Conservation (phyloP, 345 rosid genomes). For the Dipteronia sinensis region DNA sequence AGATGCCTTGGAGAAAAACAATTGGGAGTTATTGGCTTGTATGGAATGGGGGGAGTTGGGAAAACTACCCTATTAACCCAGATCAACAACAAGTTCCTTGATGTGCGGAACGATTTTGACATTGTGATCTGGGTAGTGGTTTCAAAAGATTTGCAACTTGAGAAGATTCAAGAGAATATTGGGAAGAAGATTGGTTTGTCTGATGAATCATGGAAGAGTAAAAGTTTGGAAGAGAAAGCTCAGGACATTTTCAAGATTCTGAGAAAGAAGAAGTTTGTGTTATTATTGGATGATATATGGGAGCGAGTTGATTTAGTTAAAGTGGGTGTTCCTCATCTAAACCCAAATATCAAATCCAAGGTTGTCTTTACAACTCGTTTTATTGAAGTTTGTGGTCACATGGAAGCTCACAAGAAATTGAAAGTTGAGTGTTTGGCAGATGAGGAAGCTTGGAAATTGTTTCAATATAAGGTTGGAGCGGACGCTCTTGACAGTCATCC, state of each 20-base stretch:
- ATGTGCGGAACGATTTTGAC: not conserved
- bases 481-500: slow-evolving; percentile 8
- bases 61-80: slow-evolving; percentile 20
- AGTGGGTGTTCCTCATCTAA: slow-evolving; percentile 14
- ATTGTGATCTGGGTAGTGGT: slow-evolving; percentile 17
- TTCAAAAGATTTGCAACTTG: slow-evolving; percentile 3
- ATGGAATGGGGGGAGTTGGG: slow-evolving; percentile 25
- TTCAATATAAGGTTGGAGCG: slow-evolving; percentile 1
- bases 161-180: slow-evolving; percentile 9
- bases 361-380: slow-evolving; percentile 13
- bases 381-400: slow-evolving; percentile 10
- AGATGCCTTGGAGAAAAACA: not conserved
- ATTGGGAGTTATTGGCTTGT: slow-evolving; percentile 8
- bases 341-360: not conserved
- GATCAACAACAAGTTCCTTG: slow-evolving; percentile 13
- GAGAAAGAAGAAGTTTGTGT: slow-evolving; percentile 7
- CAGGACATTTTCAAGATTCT: not conserved
- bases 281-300: slow-evolving; percentile 16
- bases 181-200: slow-evolving; percentile 1
- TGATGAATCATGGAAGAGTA: slow-evolving; percentile 7
- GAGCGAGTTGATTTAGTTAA: slow-evolving; percentile 4
- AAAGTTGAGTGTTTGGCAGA: slow-evolving; percentile 11
- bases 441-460: slow-evolving; percentile 17
- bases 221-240: slow-evolving; percentile 4
- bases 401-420: slow-evolving; percentile 9